phyloP scores from a whole-genome alignment of 1,284 basidiomycete species.

The Ganoderma lucidum region DNA sequence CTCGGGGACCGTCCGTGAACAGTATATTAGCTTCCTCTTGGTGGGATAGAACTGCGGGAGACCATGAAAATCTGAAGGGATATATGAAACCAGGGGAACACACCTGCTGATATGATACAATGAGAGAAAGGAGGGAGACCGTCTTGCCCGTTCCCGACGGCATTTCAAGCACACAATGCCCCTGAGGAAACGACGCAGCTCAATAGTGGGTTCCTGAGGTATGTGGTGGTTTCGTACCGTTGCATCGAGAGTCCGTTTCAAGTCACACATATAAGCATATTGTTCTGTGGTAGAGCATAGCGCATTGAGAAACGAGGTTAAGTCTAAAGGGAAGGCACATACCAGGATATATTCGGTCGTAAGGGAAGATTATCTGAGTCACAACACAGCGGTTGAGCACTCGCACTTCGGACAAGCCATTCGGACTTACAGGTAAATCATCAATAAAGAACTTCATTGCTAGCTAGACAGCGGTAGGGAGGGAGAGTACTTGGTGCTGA shows the following conservation, averaged over 20 bases:
- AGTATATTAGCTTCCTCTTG: conserved; percentile 96
- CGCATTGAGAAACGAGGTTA: neutral
- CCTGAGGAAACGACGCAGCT: conserved; percentile 56
- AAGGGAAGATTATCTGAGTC: conserved; percentile 86
- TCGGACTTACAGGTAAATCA: conserved; percentile 78
- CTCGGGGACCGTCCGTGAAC: conserved; percentile 99
- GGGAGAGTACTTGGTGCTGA: conserved; percentile 4
- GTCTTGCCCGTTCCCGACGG: conserved; percentile 99
- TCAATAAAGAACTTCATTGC: conserved; percentile 97
- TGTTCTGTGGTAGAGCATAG: conserved; percentile 68
- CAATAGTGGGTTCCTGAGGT: neutral
- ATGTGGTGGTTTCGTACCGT: conserved; percentile 54
- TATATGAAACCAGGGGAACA: neutral
- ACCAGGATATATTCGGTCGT: conserved; percentile 91
- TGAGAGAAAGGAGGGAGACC: conserved; percentile 94
- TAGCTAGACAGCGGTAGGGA: conserved; percentile 13
- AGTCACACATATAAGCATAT: conserved; percentile 99
- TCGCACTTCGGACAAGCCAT: too few relatives aligned
- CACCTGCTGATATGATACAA: conserved; percentile 98
- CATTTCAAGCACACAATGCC: conserved; percentile 99
- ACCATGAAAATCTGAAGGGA: neutral
- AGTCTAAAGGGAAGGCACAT: conserved; percentile 28
- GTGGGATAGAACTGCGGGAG: conserved; percentile 84
- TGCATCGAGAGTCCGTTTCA: conserved; percentile 96
- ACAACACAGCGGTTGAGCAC: neutral